These are phyloP conservation scores for Cyberlindnera subsufficiens DNA, from an alignment of 805 yeast species.

Conservation along the genomic window DNA sequence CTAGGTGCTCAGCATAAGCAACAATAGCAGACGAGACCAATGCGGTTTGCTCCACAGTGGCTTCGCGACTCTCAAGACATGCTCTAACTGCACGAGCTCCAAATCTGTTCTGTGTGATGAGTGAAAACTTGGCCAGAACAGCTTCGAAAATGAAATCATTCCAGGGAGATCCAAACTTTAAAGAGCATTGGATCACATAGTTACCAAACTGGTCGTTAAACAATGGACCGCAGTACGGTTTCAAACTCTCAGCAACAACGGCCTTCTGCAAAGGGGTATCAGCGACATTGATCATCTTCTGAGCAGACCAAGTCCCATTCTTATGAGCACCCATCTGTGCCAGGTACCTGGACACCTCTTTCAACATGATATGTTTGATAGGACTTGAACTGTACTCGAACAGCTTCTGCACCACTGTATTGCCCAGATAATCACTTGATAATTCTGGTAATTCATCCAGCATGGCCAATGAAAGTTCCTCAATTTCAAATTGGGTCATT, in stretches of 20 bases:
- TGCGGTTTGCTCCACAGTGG: constrained; percentile 60
- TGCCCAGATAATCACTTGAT: constrained; percentile 89
- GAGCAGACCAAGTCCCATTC: constrained; percentile 99
- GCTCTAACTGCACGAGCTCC: constrained; percentile 96
- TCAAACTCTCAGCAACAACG: constrained; percentile 62
- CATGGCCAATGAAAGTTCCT: constrained; percentile 79
- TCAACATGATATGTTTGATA: constrained; percentile 75
- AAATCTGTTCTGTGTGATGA: constrained; percentile 80
- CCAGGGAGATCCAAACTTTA: constrained; percentile 84
- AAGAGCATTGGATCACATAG: constrained; percentile 90
- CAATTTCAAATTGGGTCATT: constrained; percentile 58
- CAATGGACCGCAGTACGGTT: constrained; percentile 77
- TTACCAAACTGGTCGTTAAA: constrained; percentile 96
- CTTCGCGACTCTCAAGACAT: constrained; percentile 74
- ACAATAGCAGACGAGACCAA: constrained; percentile 75
- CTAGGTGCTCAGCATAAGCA: constrained; percentile 70
- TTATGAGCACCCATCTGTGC: constrained; percentile 94
- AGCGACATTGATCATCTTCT: constrained; percentile 81
- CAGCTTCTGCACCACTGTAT: constrained; percentile 89
- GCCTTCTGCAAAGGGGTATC: constrained; percentile 55
- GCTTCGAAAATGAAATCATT: constrained; percentile 86
- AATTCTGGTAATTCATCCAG: constrained; percentile 84
- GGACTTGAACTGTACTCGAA: constrained; percentile 67
- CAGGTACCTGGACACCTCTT: constrained; percentile 68
- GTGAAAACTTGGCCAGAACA: constrained; percentile 69